Base-by-base conservation (phyloP, 2,329 filamentous ascomycete genomes). In the Penicillium psychrosexuale region DNA sequence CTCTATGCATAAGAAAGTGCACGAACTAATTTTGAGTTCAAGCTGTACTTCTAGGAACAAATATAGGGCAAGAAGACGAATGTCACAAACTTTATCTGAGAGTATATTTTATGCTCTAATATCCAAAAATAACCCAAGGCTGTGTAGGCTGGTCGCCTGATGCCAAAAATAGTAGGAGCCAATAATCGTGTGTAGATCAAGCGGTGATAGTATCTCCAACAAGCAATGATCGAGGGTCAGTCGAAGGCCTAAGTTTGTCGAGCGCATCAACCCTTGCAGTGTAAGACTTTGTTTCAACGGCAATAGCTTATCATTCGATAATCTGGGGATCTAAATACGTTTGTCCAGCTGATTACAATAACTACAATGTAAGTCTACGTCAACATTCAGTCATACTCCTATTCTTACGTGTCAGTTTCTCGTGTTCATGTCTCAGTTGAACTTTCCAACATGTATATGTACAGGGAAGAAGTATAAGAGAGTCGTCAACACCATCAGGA, bases 91-190 rank as follows among this genome's bases (percentile, higher is more conserved):
- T 24, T 46, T 9, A 24, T 28, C n/a, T 8, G 13, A 24, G 12
- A 48, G 3, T 3, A 22, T 11, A 22, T 15, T 1, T 11, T 6
- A n/a, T 42, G 38, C 7, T 15, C 8, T 45, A 3, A 22, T 15
- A 5, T 13, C 47, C 19, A 36, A 34, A 50, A 50, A 40, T 37
- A 48, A 28, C 28, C 11, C 22, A 47, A 24, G 33, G 36, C 50
- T 47, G 37, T 53, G 37, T 46, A 37, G 15, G 17, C 13, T 40
- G 44, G 37, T 30, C 44, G 51, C 51, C 51, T 48, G n/a, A 36
- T 36, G 12, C 13, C 27, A 33, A 17, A 38, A 13, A 39, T 39
- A 19, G 22, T 15, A 19, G 33, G 27, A 17, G 2, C 33, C 42
- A 38, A 33, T 30, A 31, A 22, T 15, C 27, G 12, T 13, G 12